Evolutionary conservation across 2,329 filamentous ascomycete species (phyloP), one percentile per base, ranked within the genome.

Genomic region (Phyllosticta paracitricarpa): DNA sequence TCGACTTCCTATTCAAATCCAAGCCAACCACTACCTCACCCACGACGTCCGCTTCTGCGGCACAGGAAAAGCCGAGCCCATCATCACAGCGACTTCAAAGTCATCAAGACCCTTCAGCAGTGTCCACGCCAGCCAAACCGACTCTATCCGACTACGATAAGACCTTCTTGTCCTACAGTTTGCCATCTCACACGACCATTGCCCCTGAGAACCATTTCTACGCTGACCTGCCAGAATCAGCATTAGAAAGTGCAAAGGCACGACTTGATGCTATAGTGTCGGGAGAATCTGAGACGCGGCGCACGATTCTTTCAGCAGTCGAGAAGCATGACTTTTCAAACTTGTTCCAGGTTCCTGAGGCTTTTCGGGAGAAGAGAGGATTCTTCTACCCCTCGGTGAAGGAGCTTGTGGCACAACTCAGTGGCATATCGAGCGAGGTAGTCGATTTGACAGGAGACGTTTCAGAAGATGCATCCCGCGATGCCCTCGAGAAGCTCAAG

Each of bases 141-240:
- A 58, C 58, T 14, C 26, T 73, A 25, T 73, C 72, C 5, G 77
- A 79, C 63, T 76, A 78, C 63, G 66, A 88, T 19, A 85, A 84
- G 66, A 78, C 81, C 40, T 97, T 97, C 68, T 82, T 91, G 33
- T 86, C 89, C 0, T 97, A 97, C 72, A 92, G 88, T 64, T 70
- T 94, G 54, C 88, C 90, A 62, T 80, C 85, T 2, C 82, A 90
- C 68, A 88, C 90, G 1, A 82, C 76, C n/a, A 67, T 97, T 59
- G 91, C 91, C 0, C 79, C 81, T 0, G 66, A 79, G 56, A 78
- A 75, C 57, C 64, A 66, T 0, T 69, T 72, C 19, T 66, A 71
- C 63, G 65, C 65, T n/a, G 68, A 70, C n/a, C 61, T 40, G 12
- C 51, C 56, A 26, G 58, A 68, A 2, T 66, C 64, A n/a, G 67